These are phyloP conservation scores for Selenicereus undatus DNA, from an alignment of 148 eudicot species.

Conservation along the genomic window DNA sequence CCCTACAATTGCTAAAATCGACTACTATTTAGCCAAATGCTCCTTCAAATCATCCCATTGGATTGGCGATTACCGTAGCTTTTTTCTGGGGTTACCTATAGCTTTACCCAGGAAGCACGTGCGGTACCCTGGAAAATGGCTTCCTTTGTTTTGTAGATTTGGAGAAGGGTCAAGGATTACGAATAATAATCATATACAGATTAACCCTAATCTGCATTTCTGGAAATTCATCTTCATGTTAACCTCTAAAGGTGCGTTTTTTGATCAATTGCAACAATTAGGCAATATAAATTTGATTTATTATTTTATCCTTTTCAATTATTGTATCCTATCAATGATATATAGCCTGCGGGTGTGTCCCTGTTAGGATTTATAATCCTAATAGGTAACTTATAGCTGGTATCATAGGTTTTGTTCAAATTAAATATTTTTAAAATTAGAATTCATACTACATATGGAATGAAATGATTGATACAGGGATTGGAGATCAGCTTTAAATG, in stretches of 20 bases:
- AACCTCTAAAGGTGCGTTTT: background rate
- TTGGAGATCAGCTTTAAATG: background rate
- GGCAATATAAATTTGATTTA: too few relatives aligned
- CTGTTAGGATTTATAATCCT: background rate
- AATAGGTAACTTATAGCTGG: background rate
- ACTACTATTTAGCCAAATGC: background rate
- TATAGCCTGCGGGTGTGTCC: background rate
- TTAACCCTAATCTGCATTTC: slow-evolving; percentile 5
- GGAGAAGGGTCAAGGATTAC: background rate
- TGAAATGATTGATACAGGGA: background rate
- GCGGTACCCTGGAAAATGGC: background rate
- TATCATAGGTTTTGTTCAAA: too few relatives aligned
- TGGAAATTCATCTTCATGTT: background rate
- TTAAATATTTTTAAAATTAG: too few relatives aligned
- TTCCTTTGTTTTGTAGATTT: background rate
- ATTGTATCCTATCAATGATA: too few relatives aligned
- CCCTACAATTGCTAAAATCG: background rate
- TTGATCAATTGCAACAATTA: background rate
- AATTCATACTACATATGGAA: too few relatives aligned
- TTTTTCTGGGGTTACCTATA: slow-evolving; percentile 4
- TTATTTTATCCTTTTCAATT: too few relatives aligned
- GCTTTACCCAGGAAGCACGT: background rate
- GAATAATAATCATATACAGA: background rate
- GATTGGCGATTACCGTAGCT: background rate
- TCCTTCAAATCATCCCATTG: background rate